phyloP scores from a whole-genome alignment of 192 early-diverging fungal genomes.

The Coemansia furcata region DNA sequence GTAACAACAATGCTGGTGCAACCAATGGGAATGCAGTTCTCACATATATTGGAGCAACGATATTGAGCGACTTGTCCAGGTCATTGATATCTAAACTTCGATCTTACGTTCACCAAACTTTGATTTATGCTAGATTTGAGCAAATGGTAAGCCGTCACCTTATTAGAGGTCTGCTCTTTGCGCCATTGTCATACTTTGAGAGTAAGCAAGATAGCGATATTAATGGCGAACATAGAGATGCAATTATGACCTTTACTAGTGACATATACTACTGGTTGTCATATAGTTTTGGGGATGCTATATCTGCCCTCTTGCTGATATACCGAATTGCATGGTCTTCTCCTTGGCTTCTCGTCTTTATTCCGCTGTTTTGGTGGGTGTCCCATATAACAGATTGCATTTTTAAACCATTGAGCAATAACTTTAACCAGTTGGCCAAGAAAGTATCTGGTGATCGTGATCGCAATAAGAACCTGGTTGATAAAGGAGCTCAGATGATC shows the following conservation, averaged over 20 bases:
- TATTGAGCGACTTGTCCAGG: not conserved
- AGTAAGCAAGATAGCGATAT: not conserved
- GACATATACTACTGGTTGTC: no score
- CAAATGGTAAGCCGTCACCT: not conserved
- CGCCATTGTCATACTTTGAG: not conserved
- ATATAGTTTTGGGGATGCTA: not conserved
- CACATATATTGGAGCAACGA: not conserved
- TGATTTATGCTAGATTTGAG: not conserved
- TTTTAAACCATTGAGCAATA: no score
- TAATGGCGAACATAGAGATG: not conserved
- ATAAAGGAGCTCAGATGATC: not conserved
- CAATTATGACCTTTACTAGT: not conserved
- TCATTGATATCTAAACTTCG: no score
- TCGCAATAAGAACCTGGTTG: not conserved
- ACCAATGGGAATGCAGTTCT: not conserved
- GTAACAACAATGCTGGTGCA: not conserved
- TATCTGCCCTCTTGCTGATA: not conserved
- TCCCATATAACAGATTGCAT: no score
- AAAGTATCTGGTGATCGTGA: not conserved
- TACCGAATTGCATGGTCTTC: not conserved
- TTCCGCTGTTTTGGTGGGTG: not conserved
- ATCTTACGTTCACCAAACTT: no score
- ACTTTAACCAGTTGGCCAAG: not conserved
- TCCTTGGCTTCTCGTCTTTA: not conserved
- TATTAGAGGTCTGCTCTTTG: not conserved